phyloP scores from a whole-genome alignment of 345 rosid genomes.

The Brassica nigra region DNA sequence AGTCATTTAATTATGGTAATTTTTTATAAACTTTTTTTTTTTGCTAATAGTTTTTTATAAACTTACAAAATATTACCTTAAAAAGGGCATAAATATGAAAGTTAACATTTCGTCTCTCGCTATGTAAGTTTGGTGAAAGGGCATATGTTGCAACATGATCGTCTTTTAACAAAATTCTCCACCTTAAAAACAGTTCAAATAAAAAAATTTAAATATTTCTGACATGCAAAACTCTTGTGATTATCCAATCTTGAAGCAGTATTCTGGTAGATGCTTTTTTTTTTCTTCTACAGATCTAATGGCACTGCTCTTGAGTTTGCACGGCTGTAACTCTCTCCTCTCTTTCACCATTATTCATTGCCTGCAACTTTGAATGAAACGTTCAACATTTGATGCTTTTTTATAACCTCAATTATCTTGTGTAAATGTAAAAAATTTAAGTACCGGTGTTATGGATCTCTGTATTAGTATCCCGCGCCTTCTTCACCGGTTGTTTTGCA shows the following conservation, averaged over 20 bases:
- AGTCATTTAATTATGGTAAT: too few species aligned
- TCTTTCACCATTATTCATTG: slow-evolving; percentile 22
- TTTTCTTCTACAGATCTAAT: not conserved
- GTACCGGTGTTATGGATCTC: slow-evolving; percentile 46
- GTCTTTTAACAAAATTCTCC: not conserved
- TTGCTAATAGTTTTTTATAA: too few species aligned
- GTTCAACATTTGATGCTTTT: slow-evolving; percentile 12
- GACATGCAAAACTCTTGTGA: slow-evolving; percentile 26
- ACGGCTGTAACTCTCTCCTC: not conserved
- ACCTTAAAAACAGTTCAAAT: not conserved
- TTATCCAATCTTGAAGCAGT: slow-evolving; percentile 12
- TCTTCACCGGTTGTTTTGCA: slow-evolving; percentile 55
- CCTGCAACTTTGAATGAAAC: slow-evolving; percentile 23
- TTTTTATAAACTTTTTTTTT: too few species aligned
- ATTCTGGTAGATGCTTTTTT: not conserved
- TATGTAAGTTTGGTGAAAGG: not conserved
- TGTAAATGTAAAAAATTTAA: slow-evolving; percentile 5
- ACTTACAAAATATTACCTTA: too few species aligned
- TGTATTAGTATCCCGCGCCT: slow-evolving; percentile 34
- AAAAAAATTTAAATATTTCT: not conserved
- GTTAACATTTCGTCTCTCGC: not conserved
- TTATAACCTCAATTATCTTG: not conserved
- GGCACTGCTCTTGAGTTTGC: not conserved
- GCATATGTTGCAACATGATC: not conserved
- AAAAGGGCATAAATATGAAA: not conserved